A percentile compares a stretch with the other conserved stretches of the same genome.
phyloP scores from a whole-genome alignment of 805 yeast species.

The Metschnikowia colocasiae region DNA sequence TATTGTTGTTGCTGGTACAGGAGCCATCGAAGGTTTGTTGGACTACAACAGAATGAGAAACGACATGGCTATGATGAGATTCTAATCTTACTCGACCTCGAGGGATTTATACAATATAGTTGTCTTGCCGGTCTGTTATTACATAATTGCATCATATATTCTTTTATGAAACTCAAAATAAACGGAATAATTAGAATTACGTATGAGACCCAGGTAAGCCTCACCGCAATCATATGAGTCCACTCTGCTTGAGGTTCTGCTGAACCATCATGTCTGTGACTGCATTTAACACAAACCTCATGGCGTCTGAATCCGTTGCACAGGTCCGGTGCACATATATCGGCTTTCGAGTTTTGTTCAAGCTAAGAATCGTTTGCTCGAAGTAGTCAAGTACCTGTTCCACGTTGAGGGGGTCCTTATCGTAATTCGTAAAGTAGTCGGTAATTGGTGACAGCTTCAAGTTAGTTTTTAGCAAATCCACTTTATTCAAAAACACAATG shows the following conservation, averaged over 20 bases:
- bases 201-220: not conserved
- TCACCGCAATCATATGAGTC: constrained; percentile 47
- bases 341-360: constrained; percentile 68
- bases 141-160: constrained; percentile 20
- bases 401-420: constrained; percentile 57
- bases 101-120: constrained; percentile 5
- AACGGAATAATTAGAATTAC: constrained; percentile 7
- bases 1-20: constrained; percentile 77
- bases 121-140: constrained; percentile 13
- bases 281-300: constrained; percentile 87
- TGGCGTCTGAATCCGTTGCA: constrained; percentile 87
- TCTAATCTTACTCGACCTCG: constrained; percentile 25
- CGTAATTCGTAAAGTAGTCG: constrained; percentile 73
- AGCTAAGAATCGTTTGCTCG: constrained; percentile 58
- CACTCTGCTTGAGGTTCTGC: constrained; percentile 74
- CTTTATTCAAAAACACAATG: constrained; percentile 84
- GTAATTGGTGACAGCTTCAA: constrained; percentile 61
- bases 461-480: constrained; percentile 75
- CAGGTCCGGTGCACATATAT: constrained; percentile 90
- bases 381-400: constrained; percentile 70
- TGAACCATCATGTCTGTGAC: constrained; percentile 89
- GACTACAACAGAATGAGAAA: constrained; percentile 85
- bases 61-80: constrained; percentile 86
- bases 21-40: constrained; percentile 79
- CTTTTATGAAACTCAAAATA: constrained; percentile 12